These are phyloP conservation scores for Hygrophila difformis DNA, from an alignment of 257 asterid genomes.

Conservation along the genomic window DNA sequence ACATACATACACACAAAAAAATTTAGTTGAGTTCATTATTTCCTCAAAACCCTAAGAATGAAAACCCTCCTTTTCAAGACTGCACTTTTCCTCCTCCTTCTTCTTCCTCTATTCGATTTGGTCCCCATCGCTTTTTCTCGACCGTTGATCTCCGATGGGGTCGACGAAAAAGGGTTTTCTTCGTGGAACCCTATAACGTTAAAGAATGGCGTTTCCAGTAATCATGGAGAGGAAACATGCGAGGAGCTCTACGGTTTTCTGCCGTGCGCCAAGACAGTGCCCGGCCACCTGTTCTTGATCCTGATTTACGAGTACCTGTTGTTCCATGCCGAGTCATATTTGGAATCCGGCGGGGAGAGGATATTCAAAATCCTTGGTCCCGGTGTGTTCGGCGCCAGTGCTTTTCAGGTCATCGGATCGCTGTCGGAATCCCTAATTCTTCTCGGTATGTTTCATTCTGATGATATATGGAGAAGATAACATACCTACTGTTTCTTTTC, in stretches of 20 bases:
- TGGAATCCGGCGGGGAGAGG: constrained; percentile 34
- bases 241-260: constrained; percentile 40
- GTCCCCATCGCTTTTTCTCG: no score
- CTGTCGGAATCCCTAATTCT: constrained; percentile 45
- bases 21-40: no score
- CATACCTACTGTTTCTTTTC: no score
- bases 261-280: constrained; percentile 31
- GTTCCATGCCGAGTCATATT: constrained; percentile 35
- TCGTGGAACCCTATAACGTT: constrained; percentile 6
- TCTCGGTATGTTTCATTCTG: constrained; percentile 38
- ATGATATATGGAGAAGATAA: no score
- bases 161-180: constrained; percentile 2
- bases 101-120: no score
- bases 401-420: constrained; percentile 42
- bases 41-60: no score
- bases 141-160: no score
- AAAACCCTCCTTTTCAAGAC: no score
- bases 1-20: no score
- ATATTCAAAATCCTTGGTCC: constrained; percentile 50
- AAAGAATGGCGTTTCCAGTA: constrained; percentile 3
- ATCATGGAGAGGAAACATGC: constrained; percentile 16
- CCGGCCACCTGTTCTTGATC: constrained; percentile 40
- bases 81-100: no score
- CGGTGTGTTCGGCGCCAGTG: constrained; percentile 51
- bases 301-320: constrained; percentile 34